A percentile compares a stretch with the other conserved stretches of the same genome.
Conservation (phyloP, 2,329 filamentous ascomycete species). For the Ophiocordyceps camponoti-saundersi region DNA sequence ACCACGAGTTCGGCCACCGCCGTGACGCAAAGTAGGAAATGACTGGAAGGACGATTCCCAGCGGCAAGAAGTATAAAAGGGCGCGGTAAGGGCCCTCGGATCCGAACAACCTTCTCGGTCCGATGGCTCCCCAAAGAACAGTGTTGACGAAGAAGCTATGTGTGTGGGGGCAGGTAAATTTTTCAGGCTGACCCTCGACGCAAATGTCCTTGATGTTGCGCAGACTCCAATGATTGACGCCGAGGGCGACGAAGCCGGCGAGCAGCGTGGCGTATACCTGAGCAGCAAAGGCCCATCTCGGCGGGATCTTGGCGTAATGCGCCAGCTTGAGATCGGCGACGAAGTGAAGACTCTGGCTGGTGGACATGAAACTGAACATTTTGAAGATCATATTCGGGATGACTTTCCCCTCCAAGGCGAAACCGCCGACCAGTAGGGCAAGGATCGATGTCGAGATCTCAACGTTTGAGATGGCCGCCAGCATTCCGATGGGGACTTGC, state of each 20-base stretch:
- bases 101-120: slow-evolving; percentile 43
- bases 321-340: slow-evolving; percentile 42
- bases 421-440: slow-evolving; percentile 49
- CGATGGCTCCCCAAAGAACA: slow-evolving; percentile 51
- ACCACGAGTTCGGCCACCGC: slow-evolving; percentile 7
- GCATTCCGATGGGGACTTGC: slow-evolving; percentile 36
- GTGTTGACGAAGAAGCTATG: slow-evolving; percentile 42
- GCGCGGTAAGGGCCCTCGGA: slow-evolving; percentile 5
- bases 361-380: slow-evolving; percentile 46
- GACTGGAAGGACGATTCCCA: slow-evolving; percentile 7
- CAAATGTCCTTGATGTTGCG: slow-evolving; percentile 41
- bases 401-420: slow-evolving; percentile 46
- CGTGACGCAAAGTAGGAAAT: slow-evolving; percentile 4
- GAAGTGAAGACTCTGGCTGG: slow-evolving; percentile 42
- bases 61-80: slow-evolving; percentile 6
- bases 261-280: slow-evolving; percentile 36
- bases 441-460: slow-evolving; percentile 46
- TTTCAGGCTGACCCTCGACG: slow-evolving; percentile 25
- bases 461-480: slow-evolving; percentile 37
- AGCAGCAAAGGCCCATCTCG: slow-evolving; percentile 33
- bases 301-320: slow-evolving; percentile 44
- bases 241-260: slow-evolving; percentile 36
- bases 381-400: slow-evolving; percentile 59
- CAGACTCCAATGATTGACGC: slow-evolving; percentile 43
- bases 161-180: slow-evolving; percentile 32